Evolutionary conservation across 495 filamentous ascomycete species (phyloP).

Genomic region (Cercophora scortea): DNA sequence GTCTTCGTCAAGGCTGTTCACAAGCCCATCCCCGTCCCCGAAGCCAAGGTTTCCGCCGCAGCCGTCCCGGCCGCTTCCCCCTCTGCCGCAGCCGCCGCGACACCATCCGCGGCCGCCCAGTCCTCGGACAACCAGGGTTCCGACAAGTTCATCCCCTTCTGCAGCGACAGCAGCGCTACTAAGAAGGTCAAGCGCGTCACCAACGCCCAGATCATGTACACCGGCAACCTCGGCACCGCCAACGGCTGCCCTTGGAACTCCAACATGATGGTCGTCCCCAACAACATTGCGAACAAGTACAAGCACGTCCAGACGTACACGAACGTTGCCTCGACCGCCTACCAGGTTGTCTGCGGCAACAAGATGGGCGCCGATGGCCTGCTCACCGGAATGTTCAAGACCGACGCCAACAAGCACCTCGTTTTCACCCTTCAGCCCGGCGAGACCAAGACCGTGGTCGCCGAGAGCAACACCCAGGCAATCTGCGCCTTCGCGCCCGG

Average conservation of each 20-base stretch:
- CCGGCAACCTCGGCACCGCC: constrained; percentile 22
- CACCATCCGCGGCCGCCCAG: not conserved
- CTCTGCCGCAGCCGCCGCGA: not conserved
- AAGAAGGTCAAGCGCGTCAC: constrained; percentile 28
- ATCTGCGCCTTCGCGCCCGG: constrained; percentile 21
- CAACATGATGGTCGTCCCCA: constrained; percentile 31
- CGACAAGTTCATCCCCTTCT: constrained; percentile 16
- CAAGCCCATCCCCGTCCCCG: constrained; percentile 6
- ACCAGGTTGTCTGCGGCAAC: constrained; percentile 27
- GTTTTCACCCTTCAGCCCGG: constrained; percentile 24
- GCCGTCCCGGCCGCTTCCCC: not conserved
- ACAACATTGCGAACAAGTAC: constrained; percentile 24
- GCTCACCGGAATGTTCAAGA: constrained; percentile 26
- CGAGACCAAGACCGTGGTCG: constrained; percentile 25
- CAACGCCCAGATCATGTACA: constrained; percentile 25
- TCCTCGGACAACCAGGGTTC: not conserved
- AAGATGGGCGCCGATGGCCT: constrained; percentile 27
- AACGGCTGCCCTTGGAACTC: constrained; percentile 25
- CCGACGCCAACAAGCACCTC: constrained; percentile 12
- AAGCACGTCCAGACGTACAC: constrained; percentile 28
- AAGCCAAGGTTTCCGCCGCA: constrained; percentile 2
- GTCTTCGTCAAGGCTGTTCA: constrained; percentile 19
- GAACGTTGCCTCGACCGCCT: constrained; percentile 17
- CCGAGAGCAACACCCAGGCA: constrained; percentile 26
- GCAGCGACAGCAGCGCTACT: constrained; percentile 12